Conservation (phyloP, 306 rosid species). For the Spatholobus suberectus region DNA sequence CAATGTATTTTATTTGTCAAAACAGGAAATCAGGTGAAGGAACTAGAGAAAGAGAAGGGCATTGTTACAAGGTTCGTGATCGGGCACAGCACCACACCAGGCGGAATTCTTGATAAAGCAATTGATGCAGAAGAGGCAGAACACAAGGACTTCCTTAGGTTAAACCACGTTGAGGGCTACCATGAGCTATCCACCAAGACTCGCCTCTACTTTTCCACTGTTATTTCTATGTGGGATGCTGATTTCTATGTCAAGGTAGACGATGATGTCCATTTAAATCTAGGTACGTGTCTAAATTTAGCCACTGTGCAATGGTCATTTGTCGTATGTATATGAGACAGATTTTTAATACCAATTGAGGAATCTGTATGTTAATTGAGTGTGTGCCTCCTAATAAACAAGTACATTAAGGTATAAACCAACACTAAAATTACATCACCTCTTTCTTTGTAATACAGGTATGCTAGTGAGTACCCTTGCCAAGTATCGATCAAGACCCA, state of each 20-base stretch:
- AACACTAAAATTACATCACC: too few species aligned
- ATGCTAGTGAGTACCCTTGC: constrained; percentile 63
- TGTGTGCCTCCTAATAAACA: too few species aligned
- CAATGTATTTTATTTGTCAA: background rate
- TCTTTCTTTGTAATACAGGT: constrained; percentile 45
- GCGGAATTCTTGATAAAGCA: constrained; percentile 70
- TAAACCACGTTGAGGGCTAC: constrained; percentile 86
- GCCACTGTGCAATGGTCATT: too few species aligned
- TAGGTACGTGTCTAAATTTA: too few species aligned
- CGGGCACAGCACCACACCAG: constrained; percentile 72
- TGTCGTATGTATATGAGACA: too few species aligned
- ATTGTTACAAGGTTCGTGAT: constrained; percentile 85
- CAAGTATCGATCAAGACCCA: constrained; percentile 66
- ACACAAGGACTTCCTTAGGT: constrained; percentile 74
- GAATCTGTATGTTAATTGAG: background rate
- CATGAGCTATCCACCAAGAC: constrained; percentile 90
- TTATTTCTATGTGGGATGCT: constrained; percentile 82
- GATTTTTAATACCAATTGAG: too few species aligned
- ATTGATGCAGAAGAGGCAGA: constrained; percentile 76
- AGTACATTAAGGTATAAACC: too few species aligned
- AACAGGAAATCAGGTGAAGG: constrained; percentile 61
- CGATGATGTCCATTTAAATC: constrained; percentile 84
- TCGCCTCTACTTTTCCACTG: constrained; percentile 72
- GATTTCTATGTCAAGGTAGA: constrained; percentile 89
- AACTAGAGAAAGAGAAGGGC: constrained; percentile 82